Percentiles rank a stretch among this genome's conserved stretches.
Conservation (phyloP, 1,139 yeast species). For the Ashbya aceris region DNA sequence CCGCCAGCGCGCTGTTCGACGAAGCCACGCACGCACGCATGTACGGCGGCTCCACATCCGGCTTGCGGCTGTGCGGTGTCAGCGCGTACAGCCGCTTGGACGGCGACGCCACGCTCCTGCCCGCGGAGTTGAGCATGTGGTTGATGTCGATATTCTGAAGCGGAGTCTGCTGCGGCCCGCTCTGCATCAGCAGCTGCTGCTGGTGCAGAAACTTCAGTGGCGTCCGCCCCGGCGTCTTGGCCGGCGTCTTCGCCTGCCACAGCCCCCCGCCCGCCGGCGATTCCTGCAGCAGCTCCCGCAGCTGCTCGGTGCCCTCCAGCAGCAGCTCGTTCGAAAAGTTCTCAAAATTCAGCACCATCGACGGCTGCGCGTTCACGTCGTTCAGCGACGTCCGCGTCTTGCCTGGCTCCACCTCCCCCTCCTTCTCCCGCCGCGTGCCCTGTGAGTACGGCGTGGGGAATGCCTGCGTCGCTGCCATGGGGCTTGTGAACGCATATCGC, state of each 20-base stretch:
- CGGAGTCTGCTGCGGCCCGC: constrained; percentile 17
- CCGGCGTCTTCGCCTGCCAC: constrained; percentile 26
- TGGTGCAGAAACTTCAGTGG: constrained; percentile 22
- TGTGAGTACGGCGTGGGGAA: constrained; percentile 30
- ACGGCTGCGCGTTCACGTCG: constrained; percentile 27
- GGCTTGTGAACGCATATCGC: constrained; percentile 24
- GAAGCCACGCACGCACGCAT: constrained; percentile 11
- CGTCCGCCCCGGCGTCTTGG: constrained; percentile 17
- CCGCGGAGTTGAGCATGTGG: constrained; percentile 24
- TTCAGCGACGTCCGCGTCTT: neutral
- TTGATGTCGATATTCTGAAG: constrained; percentile 26
- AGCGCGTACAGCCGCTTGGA: constrained; percentile 23
- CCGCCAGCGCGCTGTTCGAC: constrained; percentile 28
- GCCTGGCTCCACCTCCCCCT: neutral
- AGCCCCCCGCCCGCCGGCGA: constrained; percentile 28
- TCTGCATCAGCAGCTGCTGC: constrained; percentile 2
- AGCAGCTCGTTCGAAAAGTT: constrained; percentile 24
- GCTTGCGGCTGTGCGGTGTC: constrained; percentile 27
- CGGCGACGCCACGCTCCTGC: constrained; percentile 20
- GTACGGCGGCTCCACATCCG: constrained; percentile 18
- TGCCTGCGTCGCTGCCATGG: constrained; percentile 24
- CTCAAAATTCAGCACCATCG: constrained; percentile 23
- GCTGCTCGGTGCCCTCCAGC: constrained; percentile 28
- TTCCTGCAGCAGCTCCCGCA: constrained; percentile 28
- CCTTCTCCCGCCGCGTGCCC: constrained; percentile 1